Evolutionary conservation across 768 basidiomycete genomes (phyloP).

Genomic region (Tephrocybe sp.): DNA sequence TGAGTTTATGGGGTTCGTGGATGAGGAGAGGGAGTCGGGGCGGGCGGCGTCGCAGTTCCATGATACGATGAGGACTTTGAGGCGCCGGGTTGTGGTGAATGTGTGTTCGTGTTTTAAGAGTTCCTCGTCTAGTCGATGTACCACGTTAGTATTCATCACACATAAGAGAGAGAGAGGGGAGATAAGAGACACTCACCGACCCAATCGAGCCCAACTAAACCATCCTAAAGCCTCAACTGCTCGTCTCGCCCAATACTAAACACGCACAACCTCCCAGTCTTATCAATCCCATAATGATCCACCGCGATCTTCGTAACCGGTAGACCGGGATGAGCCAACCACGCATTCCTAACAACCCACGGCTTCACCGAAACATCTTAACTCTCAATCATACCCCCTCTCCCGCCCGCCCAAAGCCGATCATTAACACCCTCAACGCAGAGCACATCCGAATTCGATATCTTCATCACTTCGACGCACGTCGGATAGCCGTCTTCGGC

Average conservation of each 20-base stretch:
- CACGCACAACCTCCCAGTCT: slow-evolving; percentile 65
- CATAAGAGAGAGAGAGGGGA: background rate
- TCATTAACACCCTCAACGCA: slow-evolving; percentile 82
- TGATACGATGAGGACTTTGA: slow-evolving; percentile 77
- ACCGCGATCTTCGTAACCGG: slow-evolving; percentile 65
- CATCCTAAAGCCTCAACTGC: slow-evolving; percentile 83
- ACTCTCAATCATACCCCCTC: slow-evolving; percentile 78
- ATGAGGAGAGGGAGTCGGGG: slow-evolving; percentile 73
- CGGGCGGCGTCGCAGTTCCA: slow-evolving; percentile 94
- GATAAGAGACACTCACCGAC: slow-evolving; percentile 70
- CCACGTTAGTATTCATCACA: background rate
- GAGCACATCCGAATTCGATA: slow-evolving; percentile 78
- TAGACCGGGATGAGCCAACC: slow-evolving; percentile 74
- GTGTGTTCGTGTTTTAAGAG: slow-evolving; percentile 69
- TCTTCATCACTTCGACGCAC: slow-evolving; percentile 76
- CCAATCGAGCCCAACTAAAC: slow-evolving; percentile 80
- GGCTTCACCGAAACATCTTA: slow-evolving; percentile 74
- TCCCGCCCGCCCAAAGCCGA: slow-evolving; percentile 81
- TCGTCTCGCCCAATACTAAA: slow-evolving; percentile 76
- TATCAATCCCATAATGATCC: slow-evolving; percentile 74
- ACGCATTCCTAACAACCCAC: slow-evolving; percentile 85
- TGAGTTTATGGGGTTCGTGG: slow-evolving; percentile 65
- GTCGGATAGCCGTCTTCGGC: slow-evolving; percentile 54
- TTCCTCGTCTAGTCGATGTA: slow-evolving; percentile 56
- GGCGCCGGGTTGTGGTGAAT: slow-evolving; percentile 76